These are phyloP conservation scores for Carex kokanica DNA, from an alignment of 176 grass and related monocot species.

Conservation along the genomic window DNA sequence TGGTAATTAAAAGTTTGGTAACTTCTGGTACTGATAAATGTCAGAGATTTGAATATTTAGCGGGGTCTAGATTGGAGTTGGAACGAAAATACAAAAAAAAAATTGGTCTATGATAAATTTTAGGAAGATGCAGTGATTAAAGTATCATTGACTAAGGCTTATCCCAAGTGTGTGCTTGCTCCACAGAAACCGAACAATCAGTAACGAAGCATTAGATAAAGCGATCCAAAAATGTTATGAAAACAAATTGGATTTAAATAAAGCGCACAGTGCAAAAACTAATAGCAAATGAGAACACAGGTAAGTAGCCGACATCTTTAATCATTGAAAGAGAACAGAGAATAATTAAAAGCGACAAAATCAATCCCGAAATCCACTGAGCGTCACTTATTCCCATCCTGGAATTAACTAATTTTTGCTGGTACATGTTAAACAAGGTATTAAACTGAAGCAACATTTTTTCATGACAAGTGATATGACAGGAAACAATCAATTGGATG, in stretches of 20 bases:
- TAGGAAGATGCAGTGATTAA: background rate
- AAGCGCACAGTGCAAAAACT: slow-evolving; percentile 9
- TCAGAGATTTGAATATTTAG: background rate
- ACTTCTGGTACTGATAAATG: too few species aligned
- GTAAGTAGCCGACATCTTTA: slow-evolving; percentile 32
- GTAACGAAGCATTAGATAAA: background rate
- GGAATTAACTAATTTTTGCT: slow-evolving; percentile 20
- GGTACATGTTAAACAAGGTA: background rate
- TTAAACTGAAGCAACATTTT: background rate
- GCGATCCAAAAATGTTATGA: background rate
- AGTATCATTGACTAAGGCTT: background rate
- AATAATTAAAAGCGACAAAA: slow-evolving; percentile 29
- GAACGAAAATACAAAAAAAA: background rate
- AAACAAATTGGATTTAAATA: slow-evolving; percentile 10
- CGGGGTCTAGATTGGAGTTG: too few species aligned
- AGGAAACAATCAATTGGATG: too few species aligned
- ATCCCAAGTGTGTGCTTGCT: background rate
- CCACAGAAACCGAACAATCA: background rate
- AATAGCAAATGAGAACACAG: slow-evolving; percentile 20
- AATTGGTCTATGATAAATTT: background rate
- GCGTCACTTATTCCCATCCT: background rate
- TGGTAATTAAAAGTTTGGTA: too few species aligned
- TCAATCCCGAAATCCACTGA: slow-evolving; percentile 25
- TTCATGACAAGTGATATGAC: background rate
- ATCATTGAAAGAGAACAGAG: slow-evolving; percentile 23